These are phyloP conservation scores for Verticillium longisporum DNA, from an alignment of 2,329 filamentous ascomycete genomes.

Conservation along the genomic window DNA sequence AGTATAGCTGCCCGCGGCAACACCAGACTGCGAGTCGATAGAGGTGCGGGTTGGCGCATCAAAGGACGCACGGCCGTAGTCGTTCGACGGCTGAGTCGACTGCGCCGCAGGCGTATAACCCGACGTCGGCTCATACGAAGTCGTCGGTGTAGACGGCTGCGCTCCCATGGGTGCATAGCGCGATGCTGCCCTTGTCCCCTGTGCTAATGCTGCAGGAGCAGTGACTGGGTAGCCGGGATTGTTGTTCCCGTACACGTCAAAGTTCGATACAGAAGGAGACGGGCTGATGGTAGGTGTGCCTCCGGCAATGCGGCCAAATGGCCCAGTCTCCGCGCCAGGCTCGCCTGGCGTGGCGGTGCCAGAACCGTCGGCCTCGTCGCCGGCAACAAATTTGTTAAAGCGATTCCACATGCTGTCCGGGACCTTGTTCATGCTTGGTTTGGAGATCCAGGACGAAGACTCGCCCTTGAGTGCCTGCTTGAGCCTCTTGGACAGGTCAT, in stretches of 20 bases:
- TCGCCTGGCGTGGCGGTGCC: conserved; percentile 42
- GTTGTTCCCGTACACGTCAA: conserved; percentile 66
- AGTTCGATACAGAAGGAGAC: conserved; percentile 61
- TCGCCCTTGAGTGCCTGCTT: conserved; percentile 83
- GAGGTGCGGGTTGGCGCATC: conserved; percentile 27
- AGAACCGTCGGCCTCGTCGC: conserved; percentile 71
- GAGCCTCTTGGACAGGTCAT: conserved; percentile 77
- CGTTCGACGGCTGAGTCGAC: conserved; percentile 12
- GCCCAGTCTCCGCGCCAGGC: conserved; percentile 57
- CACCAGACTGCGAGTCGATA: conserved; percentile 29
- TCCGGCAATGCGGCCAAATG: conserved; percentile 76
- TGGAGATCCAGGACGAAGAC: conserved; percentile 83
- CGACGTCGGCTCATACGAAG: conserved; percentile 16
- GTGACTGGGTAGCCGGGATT: conserved; percentile 22
- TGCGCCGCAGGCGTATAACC: conserved; percentile 13
- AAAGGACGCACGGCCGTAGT: conserved; percentile 1
- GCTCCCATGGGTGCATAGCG: conserved; percentile 38
- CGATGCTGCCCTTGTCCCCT: conserved; percentile 37
- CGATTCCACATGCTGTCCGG: conserved; percentile 84
- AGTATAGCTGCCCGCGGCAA: conserved; percentile 19
- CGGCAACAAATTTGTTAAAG: conserved; percentile 94
- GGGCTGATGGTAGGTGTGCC: conserved; percentile 69
- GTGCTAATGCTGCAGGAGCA: conserved; percentile 25
- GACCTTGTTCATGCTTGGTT: conserved; percentile 92
- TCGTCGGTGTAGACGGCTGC: conserved; percentile 17